Percentiles rank a stretch among this genome's conserved stretches.
Evolutionary conservation across 2,329 filamentous ascomycete genomes (phyloP).

Genomic region (Boeremia exigua): DNA sequence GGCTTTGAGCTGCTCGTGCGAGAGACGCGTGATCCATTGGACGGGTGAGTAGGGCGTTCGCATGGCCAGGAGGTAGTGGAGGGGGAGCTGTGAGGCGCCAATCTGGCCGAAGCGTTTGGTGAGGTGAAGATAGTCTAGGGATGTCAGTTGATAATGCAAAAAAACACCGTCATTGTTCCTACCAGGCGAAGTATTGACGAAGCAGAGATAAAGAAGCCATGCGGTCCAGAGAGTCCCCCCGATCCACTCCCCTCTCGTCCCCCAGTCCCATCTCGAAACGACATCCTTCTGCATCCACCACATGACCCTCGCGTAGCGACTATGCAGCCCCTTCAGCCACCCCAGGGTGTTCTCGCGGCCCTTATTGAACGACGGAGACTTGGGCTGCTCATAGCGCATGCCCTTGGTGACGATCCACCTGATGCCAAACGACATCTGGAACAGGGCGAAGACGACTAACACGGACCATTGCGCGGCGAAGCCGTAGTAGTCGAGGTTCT

Average conservation of each 20-base stretch:
- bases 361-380: conserved; percentile 52
- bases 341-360: conserved; percentile 26
- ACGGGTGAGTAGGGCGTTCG: conserved; percentile 59
- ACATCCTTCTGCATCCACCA: conserved; percentile 58
- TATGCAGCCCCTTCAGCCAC: conserved; percentile 33
- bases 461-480: conserved; percentile 62
- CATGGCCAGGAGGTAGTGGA: conserved; percentile 64
- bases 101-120: conserved; percentile 68
- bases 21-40: conserved; percentile 58
- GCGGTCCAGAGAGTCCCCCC: conserved; percentile 56
- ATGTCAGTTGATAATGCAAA: background rate
- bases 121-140: conserved; percentile 66
- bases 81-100: conserved; percentile 63
- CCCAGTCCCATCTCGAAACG: conserved; percentile 54
- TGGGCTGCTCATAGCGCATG: conserved; percentile 44
- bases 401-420: conserved; percentile 39
- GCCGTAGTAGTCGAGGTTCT: conserved; percentile 62
- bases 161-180: background rate
- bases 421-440: conserved; percentile 49
- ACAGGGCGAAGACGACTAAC: conserved; percentile 53
- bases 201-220: conserved; percentile 60
- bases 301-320: conserved; percentile 32
- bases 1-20: conserved; percentile 62
- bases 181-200: conserved; percentile 55
- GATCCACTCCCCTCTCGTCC: conserved; percentile 60